A percentile compares a stretch with the other conserved stretches of the same genome.
Evolutionary conservation across 2,329 filamentous ascomycete species (phyloP).

Genomic region (Immersiporthe knoxdaviesiana): DNA sequence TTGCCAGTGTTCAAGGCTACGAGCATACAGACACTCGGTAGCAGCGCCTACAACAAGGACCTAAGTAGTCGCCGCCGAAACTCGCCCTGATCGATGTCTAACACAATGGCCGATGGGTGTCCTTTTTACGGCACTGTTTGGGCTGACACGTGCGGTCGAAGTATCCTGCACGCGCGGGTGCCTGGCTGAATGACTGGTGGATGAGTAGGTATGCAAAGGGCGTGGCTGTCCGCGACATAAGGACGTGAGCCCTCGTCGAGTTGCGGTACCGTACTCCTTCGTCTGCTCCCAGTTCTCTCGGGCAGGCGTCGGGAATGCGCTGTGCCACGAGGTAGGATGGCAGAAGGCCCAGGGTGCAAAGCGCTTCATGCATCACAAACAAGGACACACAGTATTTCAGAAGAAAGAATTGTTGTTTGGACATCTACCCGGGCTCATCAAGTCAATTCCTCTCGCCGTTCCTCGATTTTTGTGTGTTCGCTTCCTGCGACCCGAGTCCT

Average conservation of each 20-base stretch:
- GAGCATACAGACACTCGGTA: background rate
- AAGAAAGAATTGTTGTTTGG: constrained; percentile 4
- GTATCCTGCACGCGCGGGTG: background rate
- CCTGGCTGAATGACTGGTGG: background rate
- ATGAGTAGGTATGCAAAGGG: background rate
- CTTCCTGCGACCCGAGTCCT: background rate
- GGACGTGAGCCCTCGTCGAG: background rate
- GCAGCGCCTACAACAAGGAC: background rate
- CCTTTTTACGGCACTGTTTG: background rate
- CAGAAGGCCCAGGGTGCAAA: background rate
- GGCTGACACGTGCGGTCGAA: background rate
- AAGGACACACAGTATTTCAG: background rate
- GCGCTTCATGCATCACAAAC: background rate
- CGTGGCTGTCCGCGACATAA: background rate
- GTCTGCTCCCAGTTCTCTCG: background rate
- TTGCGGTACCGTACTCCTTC: background rate
- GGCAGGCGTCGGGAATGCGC: background rate
- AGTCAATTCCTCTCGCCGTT: constrained; percentile 13
- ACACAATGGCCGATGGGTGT: background rate
- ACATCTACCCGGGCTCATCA: constrained; percentile 14
- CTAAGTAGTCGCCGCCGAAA: background rate
- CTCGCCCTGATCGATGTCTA: background rate
- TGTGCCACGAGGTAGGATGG: background rate
- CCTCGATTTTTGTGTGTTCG: constrained; percentile 7
- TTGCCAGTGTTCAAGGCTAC: background rate